phyloP scores from a whole-genome alignment of 768 basidiomycete species.

The Boletus rubescentipes region DNA sequence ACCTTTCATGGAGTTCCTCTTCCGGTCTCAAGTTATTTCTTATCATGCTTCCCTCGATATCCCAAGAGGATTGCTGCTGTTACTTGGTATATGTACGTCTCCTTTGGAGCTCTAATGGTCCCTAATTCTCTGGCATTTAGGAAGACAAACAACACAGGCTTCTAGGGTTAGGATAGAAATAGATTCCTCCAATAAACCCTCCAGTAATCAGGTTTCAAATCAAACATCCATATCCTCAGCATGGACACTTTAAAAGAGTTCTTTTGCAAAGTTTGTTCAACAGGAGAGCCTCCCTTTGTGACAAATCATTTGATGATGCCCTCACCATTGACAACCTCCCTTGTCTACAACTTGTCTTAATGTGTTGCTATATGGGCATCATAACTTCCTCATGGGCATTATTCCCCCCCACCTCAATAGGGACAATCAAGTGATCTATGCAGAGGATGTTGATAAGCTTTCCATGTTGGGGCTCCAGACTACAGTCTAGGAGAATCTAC shows the following conservation, averaged over 20 bases:
- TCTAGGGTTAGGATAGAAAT: slow-evolving; percentile 94
- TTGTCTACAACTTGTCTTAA: slow-evolving; percentile 94
- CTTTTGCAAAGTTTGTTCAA: slow-evolving; percentile 96
- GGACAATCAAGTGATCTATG: slow-evolving; percentile 90
- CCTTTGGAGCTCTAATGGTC: neutral
- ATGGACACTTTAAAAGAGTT: slow-evolving; percentile 98
- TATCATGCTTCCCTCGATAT: slow-evolving; percentile 97
- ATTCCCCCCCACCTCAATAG: slow-evolving; percentile 83
- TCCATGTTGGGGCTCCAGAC: slow-evolving; percentile 90
- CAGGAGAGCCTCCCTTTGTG: slow-evolving; percentile 89
- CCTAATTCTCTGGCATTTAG: slow-evolving; percentile 36
- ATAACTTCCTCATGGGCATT: slow-evolving; percentile 93
- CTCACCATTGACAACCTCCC: slow-evolving; percentile 97
- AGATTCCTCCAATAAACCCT: slow-evolving; percentile 98
- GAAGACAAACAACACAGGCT: slow-evolving; percentile 98
- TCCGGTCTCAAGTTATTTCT: slow-evolving; percentile 97
- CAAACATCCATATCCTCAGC: slow-evolving; percentile 89
- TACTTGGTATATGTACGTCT: slow-evolving; percentile 30
- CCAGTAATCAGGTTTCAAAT: slow-evolving; percentile 89
- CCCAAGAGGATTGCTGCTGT: slow-evolving; percentile 96
- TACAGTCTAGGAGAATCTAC: slow-evolving; percentile 92
- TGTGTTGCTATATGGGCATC: slow-evolving; percentile 97
- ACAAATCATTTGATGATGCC: slow-evolving; percentile 94
- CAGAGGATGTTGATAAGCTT: slow-evolving; percentile 87
- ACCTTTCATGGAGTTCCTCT: slow-evolving; percentile 98